A percentile compares a stretch with the other conserved stretches of the same genome.
These are phyloP conservation scores for Laburnicola sp. DNA, from an alignment of 2,329 filamentous ascomycete species.

Conservation along the genomic window DNA sequence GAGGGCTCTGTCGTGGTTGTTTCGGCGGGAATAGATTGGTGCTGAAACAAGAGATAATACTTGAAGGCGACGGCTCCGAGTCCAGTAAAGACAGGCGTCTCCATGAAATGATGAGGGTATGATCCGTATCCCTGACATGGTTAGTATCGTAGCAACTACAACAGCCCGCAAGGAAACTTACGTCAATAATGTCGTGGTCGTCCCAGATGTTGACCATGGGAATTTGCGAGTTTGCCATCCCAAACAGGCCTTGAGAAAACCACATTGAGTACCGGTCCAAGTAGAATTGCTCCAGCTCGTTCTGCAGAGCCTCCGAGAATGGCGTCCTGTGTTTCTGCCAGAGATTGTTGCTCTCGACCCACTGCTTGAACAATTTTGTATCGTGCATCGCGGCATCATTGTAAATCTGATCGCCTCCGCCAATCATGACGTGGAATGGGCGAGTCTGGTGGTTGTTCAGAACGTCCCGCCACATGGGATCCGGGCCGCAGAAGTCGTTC, in stretches of 20 bases:
- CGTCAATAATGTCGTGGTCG: constrained; percentile 70
- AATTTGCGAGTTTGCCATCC: constrained; percentile 90
- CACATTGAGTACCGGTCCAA: constrained; percentile 86
- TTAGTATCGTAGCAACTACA: constrained; percentile 66
- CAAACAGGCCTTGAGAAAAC: constrained; percentile 95
- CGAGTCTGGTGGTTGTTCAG: constrained; percentile 87
- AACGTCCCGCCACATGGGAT: constrained; percentile 96
- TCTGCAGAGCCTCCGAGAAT: constrained; percentile 80
- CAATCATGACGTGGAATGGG: constrained; percentile 98
- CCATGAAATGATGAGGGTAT: constrained; percentile 90
- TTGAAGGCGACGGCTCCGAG: constrained; percentile 93
- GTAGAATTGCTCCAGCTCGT: constrained; percentile 87
- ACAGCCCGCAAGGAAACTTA: constrained; percentile 24
- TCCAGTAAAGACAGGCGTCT: constrained; percentile 83
- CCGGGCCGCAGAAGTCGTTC: constrained; percentile 82
- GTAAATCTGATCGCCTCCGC: constrained; percentile 95
- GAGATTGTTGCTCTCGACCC: constrained; percentile 80
- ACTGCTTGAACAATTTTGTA: constrained; percentile 76
- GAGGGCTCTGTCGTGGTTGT: constrained; percentile 83
- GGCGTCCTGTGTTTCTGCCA: constrained; percentile 76
- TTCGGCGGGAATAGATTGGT: constrained; percentile 83
- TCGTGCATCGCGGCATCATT: constrained; percentile 82
- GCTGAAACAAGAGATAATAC: constrained; percentile 98
- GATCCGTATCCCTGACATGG: constrained; percentile 76
- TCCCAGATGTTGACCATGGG: constrained; percentile 99